These are phyloP conservation scores for carrot (Daucus carota) DNA, from an alignment of 129 eudicot genomes.

Conservation along the genomic window DNA sequence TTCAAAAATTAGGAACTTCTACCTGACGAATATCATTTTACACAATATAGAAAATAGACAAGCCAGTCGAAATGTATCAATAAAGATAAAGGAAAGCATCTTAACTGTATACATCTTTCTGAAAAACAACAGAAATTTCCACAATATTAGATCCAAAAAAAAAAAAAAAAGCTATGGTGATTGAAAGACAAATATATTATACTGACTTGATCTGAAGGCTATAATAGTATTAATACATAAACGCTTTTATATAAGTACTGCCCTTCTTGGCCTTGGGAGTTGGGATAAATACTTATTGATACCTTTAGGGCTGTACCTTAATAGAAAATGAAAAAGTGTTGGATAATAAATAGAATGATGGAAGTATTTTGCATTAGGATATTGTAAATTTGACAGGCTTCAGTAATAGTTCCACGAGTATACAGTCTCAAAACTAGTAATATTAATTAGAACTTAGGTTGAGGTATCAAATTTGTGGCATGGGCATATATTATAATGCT, in stretches of 20 bases:
- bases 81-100: neutral
- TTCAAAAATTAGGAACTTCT: constrained; percentile 12
- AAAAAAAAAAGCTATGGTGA: neutral
- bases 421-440: neutral
- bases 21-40: neutral
- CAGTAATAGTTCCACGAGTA: neutral
- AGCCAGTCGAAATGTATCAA: neutral
- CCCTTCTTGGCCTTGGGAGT: neutral
- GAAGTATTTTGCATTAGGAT: neutral
- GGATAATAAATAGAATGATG: neutral
- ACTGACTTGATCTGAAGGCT: neutral
- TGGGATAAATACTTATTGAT: neutral
- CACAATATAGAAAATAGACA: neutral
- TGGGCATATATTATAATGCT: neutral
- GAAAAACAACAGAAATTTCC: neutral
- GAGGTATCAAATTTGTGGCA: neutral
- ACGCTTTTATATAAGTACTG: neutral
- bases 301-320: neutral
- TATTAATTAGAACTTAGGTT: neutral
- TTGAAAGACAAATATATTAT: neutral
- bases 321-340: neutral
- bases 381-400: neutral
- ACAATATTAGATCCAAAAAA: neutral
- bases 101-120: neutral
- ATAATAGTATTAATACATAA: neutral